A percentile compares a stretch with the other conserved stretches of the same genome.
Conservation (phyloP, 257 asterid species). For the Nicotiana obtusifolia region DNA sequence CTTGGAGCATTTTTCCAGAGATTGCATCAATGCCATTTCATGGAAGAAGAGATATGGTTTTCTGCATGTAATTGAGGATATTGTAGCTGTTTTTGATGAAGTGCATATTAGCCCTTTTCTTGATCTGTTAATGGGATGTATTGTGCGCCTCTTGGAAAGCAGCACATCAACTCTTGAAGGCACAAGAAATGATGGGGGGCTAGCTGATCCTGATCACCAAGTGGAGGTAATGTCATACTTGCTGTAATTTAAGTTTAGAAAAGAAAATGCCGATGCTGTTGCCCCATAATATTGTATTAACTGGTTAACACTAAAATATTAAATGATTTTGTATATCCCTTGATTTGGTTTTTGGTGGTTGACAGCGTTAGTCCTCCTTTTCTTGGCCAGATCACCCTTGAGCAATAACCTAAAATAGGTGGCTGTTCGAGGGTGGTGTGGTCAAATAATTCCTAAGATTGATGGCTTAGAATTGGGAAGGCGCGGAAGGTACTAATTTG, state of each 20-base stretch:
- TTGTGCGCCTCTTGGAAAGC: constrained; percentile 60
- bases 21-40: constrained; percentile 43
- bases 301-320: not conserved
- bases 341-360: not conserved
- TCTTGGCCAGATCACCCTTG: constrained; percentile 2
- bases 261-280: not conserved
- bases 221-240: constrained; percentile 31
- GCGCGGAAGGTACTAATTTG: not conserved
- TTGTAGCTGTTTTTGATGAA: constrained; percentile 79
- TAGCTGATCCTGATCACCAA: constrained; percentile 31
- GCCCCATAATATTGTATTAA: not conserved
- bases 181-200: constrained; percentile 28
- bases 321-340: constrained; percentile 1
- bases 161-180: constrained; percentile 51
- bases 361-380: not conserved
- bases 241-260: not conserved
- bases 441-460: not conserved
- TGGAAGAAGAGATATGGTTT: constrained; percentile 80
- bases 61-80: constrained; percentile 75
- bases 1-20: constrained; percentile 52
- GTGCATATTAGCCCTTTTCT: constrained; percentile 62
- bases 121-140: constrained; percentile 57
- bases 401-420: constrained; percentile 2
- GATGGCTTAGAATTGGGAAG: not conserved
- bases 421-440: not conserved